phyloP scores from a whole-genome alignment of 345 rosid species.

The Citrus mangshanensis region DNA sequence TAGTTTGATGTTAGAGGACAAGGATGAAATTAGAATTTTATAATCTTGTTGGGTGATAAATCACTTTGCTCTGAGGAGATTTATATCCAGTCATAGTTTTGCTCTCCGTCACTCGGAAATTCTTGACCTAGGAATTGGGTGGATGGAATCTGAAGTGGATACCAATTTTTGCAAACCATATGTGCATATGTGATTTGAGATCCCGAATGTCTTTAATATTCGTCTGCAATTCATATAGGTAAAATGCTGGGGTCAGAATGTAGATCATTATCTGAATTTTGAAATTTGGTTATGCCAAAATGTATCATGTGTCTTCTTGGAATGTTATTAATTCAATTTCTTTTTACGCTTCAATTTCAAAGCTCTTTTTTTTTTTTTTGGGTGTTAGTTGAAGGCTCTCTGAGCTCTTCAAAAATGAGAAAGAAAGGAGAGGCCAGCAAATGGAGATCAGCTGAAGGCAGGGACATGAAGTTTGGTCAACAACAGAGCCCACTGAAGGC shows the following conservation, averaged over 20 bases:
- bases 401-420: slow-evolving; percentile 53
- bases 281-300: not conserved
- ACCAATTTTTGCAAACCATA: not conserved
- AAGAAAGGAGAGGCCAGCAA: slow-evolving; percentile 39
- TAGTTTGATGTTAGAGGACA: not conserved
- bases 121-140: not conserved
- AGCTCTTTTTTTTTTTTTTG: not conserved
- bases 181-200: not conserved
- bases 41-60: not conserved
- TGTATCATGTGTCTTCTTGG: not conserved
- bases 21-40: not conserved
- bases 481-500: slow-evolving; percentile 23
- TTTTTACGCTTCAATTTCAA: not conserved
- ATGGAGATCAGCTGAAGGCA: slow-evolving; percentile 20
- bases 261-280: not conserved
- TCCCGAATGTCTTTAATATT: not conserved
- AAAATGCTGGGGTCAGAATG: not conserved
- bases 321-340: not conserved
- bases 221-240: not conserved
- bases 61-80: not conserved
- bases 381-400: slow-evolving; percentile 61
- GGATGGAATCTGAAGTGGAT: not conserved
- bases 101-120: not conserved
- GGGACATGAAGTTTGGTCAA: slow-evolving; percentile 21
- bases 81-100: not conserved